These are phyloP conservation scores for Zizania palustris DNA, from an alignment of 202 grass and related monocot genomes.

Conservation along the genomic window DNA sequence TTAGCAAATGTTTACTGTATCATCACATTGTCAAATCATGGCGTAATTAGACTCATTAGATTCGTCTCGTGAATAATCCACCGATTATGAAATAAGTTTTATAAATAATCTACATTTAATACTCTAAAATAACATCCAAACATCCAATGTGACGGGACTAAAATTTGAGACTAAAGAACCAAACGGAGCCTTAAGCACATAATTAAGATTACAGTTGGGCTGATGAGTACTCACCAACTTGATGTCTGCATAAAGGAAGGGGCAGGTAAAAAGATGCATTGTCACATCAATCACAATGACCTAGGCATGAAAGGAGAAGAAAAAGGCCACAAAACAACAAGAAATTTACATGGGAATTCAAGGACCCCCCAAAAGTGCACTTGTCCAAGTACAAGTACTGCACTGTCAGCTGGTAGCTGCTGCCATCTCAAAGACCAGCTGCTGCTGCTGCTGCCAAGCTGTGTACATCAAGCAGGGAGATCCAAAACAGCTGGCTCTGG, in stretches of 20 bases:
- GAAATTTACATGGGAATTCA: neutral
- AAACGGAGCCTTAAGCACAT: neutral
- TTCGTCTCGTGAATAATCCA: too few species aligned
- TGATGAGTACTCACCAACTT: neutral
- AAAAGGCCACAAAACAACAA: constrained; percentile 16
- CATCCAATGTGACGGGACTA: too few species aligned
- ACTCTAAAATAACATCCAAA: too few species aligned
- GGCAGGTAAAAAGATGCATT: neutral
- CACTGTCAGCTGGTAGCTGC: constrained; percentile 32
- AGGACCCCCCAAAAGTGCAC: constrained; percentile 19
- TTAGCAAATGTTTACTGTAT: too few species aligned
- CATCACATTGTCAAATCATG: too few species aligned
- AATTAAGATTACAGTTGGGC: neutral
- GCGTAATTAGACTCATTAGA: too few species aligned
- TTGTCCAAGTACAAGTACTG: constrained; percentile 10
- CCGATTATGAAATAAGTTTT: too few species aligned
- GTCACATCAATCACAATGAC: constrained; percentile 22
- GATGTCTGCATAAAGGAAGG: constrained; percentile 18
- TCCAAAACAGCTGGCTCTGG: neutral
- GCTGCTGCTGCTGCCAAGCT: too few species aligned
- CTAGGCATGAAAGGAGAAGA: neutral
- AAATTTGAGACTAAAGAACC: too few species aligned
- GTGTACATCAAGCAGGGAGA: neutral
- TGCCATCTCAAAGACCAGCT: neutral
- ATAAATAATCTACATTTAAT: too few species aligned